Evolutionary conservation across 1,284 basidiomycete genomes (phyloP).

Genomic region (Veloboletus limbatus): DNA sequence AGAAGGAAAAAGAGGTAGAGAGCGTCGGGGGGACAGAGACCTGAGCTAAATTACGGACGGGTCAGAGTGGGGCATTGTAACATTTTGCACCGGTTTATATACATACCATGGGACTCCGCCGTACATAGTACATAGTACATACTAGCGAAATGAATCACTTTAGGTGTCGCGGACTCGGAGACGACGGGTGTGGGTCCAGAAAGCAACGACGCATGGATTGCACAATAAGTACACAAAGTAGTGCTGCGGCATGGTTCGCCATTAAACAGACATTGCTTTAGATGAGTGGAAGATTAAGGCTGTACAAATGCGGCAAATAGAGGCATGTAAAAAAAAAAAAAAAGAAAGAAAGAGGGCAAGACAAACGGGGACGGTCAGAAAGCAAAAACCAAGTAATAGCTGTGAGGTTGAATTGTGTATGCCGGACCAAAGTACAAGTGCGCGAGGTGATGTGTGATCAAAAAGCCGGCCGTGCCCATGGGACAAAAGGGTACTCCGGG

Average conservation of each 20-base stretch:
- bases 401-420: slow-evolving; percentile 43
- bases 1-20: background rate
- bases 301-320: slow-evolving; percentile 56
- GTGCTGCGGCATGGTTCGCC: slow-evolving; percentile 36
- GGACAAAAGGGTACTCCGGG: slow-evolving; percentile 34
- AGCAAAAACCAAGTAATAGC: slow-evolving; percentile 44
- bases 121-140: no score
- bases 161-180: no score
- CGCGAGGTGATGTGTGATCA: slow-evolving; percentile 51
- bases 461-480: slow-evolving; percentile 34
- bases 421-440: slow-evolving; percentile 71
- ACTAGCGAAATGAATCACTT: no score
- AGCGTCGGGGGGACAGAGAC: slow-evolving; percentile 10
- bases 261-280: slow-evolving; percentile 41
- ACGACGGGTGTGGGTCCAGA: slow-evolving; percentile 9
- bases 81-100: no score
- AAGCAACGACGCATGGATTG: slow-evolving; percentile 36
- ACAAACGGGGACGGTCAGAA: slow-evolving; percentile 42
- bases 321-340: slow-evolving; percentile 39
- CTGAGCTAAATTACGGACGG: background rate
- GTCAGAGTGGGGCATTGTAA: no score
- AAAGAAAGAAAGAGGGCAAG: slow-evolving; percentile 36
- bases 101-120: background rate
- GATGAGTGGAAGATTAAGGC: slow-evolving; percentile 39
- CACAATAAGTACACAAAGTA: slow-evolving; percentile 40